These are phyloP conservation scores for Pulveroboletus sp. DNA, from an alignment of 768 basidiomycete genomes.

Conservation along the genomic window DNA sequence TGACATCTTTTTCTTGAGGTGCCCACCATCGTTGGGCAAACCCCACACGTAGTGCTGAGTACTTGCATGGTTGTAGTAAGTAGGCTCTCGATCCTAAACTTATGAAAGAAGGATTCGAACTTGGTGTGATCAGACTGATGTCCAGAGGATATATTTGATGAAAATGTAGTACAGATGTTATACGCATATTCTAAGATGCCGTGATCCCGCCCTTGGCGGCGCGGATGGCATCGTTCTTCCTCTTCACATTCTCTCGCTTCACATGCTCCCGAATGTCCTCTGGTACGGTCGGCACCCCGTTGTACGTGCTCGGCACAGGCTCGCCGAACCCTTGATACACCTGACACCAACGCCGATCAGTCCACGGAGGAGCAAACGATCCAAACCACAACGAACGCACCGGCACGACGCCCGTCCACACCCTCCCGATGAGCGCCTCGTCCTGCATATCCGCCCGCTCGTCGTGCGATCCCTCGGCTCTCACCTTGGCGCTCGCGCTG, in stretches of 20 bases:
- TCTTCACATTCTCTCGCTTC: conserved; percentile 20
- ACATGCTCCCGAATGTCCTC: conserved; percentile 21
- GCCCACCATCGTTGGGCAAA: not conserved
- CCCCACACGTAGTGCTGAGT: conserved; percentile 11
- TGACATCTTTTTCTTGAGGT: not conserved
- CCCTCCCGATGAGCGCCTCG: conserved; percentile 9
- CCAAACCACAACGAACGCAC: conserved; percentile 2
- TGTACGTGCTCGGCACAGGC: conserved; percentile 22
- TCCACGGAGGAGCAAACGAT: not conserved
- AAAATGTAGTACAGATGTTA: no score
- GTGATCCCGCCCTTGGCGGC: conserved; percentile 33
- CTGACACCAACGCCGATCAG: not conserved
- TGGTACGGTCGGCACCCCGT: conserved; percentile 11
- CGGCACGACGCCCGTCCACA: conserved; percentile 27
- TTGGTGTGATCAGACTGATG: no score
- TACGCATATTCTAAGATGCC: not conserved
- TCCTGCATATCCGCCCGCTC: conserved; percentile 16
- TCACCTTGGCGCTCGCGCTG: conserved; percentile 23
- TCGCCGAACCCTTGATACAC: conserved; percentile 25
- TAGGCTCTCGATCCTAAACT: conserved; percentile 2
- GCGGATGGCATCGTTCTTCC: conserved; percentile 21
- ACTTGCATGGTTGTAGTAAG: conserved; percentile 11
- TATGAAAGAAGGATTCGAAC: conserved; percentile 9
- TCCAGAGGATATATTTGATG: no score
- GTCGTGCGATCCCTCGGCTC: conserved; percentile 23